Evolutionary conservation across 768 basidiomycete species (phyloP).

Genomic region (Collybiopsis confluens): DNA sequence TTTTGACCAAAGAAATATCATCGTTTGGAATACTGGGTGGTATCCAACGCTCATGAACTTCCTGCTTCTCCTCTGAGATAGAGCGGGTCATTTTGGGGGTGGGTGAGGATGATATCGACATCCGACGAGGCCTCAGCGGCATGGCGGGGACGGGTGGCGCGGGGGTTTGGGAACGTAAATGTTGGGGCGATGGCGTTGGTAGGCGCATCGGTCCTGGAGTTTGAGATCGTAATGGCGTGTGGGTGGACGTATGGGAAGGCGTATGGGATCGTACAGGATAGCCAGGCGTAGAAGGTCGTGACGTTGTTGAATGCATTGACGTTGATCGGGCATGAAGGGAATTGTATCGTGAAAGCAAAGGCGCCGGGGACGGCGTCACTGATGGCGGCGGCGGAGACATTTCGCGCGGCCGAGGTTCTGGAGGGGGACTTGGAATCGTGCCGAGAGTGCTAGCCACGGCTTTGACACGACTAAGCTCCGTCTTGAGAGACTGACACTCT

Average conservation of each 20-base stretch:
- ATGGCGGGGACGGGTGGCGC: conserved; percentile 21
- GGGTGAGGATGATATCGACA: conserved; percentile 39
- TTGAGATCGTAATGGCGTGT: conserved; percentile 21
- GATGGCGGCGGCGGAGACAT: conserved; percentile 32
- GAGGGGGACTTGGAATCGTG: conserved; percentile 13
- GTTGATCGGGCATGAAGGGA: conserved; percentile 54
- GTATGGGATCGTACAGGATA: conserved; percentile 25
- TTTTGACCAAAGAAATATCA: conserved; percentile 9
- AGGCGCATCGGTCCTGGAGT: conserved; percentile 28
- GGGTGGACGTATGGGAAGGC: conserved; percentile 25
- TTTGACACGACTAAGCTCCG: conserved; percentile 58
- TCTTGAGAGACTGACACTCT: conserved; percentile 64
- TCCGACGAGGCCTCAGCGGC: conserved; percentile 43
- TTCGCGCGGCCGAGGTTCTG: conserved; percentile 25
- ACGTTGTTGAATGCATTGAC: conserved; percentile 36
- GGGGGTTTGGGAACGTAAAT: conserved; percentile 21
- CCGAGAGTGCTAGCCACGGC: conserved; percentile 40
- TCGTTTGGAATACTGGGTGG: conserved; percentile 31
- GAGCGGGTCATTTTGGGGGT: conserved; percentile 58
- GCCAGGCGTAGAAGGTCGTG: conserved; percentile 22
- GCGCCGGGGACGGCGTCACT: conserved; percentile 32
- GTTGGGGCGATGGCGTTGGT: conserved; percentile 23
- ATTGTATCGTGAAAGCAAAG: conserved; percentile 48
- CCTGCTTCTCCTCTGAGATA: conserved; percentile 62
- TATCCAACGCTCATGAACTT: conserved; percentile 64